phyloP scores from a whole-genome alignment of 495 filamentous ascomycete genomes.

The Aspergillus bertholletiae region DNA sequence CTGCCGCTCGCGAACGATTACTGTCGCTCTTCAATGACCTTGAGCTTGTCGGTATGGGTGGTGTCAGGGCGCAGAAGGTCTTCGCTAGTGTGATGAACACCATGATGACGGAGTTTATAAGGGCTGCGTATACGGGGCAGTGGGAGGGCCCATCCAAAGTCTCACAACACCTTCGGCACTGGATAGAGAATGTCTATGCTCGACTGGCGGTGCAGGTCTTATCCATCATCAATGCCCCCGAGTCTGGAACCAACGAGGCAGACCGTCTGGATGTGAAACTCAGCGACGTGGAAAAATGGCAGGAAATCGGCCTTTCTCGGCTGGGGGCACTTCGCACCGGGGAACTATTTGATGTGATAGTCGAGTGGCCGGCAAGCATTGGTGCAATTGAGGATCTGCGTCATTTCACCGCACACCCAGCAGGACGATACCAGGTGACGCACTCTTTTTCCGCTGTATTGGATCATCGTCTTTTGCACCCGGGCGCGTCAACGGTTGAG shows the following conservation, averaged over 20 bases:
- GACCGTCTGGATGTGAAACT: conserved; percentile 44
- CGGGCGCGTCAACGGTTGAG: conserved; percentile 82
- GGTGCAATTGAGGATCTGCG: conserved; percentile 84
- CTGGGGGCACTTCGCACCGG: conserved; percentile 75
- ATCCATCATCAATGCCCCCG: conserved; percentile 37
- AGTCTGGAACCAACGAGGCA: conserved; percentile 15
- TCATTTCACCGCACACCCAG: conserved; percentile 53
- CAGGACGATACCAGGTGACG: conserved; percentile 61
- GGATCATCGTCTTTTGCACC: conserved; percentile 73
- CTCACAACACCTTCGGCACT: conserved; percentile 55
- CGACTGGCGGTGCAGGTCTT: conserved; percentile 63
- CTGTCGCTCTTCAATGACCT: conserved; percentile 58
- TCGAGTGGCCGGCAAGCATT: conserved; percentile 74
- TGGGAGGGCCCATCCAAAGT: conserved; percentile 58
- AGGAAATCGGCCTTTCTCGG: conserved; percentile 71
- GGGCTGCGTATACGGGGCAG: conserved; percentile 53
- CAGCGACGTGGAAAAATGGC: conserved; percentile 71
- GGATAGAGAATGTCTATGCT: conserved; percentile 70
- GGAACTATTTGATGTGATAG: conserved; percentile 84
- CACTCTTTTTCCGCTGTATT: conserved; percentile 65
- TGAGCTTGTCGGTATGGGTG: conserved; percentile 68
- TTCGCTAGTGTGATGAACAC: conserved; percentile 73
- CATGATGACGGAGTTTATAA: conserved; percentile 64
- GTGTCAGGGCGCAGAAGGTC: conserved; percentile 68
- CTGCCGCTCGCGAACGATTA: conserved; percentile 48